phyloP scores from a whole-genome alignment of 345 rosid species.

The Hirschfeldia incana region DNA sequence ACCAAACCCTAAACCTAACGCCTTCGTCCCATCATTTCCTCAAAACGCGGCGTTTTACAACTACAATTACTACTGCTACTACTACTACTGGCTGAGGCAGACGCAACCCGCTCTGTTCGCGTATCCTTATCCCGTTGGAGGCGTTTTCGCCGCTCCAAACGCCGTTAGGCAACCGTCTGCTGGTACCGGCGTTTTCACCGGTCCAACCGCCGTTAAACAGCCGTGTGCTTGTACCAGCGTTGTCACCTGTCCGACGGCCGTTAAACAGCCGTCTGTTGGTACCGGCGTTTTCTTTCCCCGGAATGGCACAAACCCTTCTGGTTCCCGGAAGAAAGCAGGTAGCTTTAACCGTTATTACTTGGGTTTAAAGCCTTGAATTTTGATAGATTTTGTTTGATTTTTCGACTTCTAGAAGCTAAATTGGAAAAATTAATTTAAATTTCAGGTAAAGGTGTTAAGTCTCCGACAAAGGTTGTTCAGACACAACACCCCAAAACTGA shows the following conservation, averaged over 20 bases:
- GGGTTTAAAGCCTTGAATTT: neutral
- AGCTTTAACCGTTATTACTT: neutral
- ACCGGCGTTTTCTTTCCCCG: constrained; percentile 50
- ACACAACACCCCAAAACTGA: constrained; percentile 49
- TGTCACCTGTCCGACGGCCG: constrained; percentile 36
- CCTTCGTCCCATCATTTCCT: neutral
- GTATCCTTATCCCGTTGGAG: constrained; percentile 38
- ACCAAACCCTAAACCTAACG: constrained; percentile 28
- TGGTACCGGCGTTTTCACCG: constrained; percentile 27
- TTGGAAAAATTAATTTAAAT: neutral
- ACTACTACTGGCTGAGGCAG: constrained; percentile 13
- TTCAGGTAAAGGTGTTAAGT: constrained; percentile 40
- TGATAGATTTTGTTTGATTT: neutral
- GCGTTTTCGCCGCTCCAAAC: constrained; percentile 38
- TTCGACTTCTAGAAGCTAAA: constrained; percentile 2
- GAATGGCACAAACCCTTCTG: constrained; percentile 42
- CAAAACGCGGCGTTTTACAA: constrained; percentile 29
- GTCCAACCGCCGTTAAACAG: constrained; percentile 43
- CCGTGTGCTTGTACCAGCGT: constrained; percentile 36
- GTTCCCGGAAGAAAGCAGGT: constrained; percentile 66
- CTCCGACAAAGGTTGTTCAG: constrained; percentile 58
- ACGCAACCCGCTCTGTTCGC: constrained; percentile 14
- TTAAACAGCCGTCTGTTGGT: constrained; percentile 40
- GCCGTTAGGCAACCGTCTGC: constrained; percentile 40
- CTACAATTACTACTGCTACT: neutral